Evolutionary conservation across 139 green algal genomes (phyloP), one percentile per base, ranked within the genome.

Genomic region (Spirogloea muscicola): DNA sequence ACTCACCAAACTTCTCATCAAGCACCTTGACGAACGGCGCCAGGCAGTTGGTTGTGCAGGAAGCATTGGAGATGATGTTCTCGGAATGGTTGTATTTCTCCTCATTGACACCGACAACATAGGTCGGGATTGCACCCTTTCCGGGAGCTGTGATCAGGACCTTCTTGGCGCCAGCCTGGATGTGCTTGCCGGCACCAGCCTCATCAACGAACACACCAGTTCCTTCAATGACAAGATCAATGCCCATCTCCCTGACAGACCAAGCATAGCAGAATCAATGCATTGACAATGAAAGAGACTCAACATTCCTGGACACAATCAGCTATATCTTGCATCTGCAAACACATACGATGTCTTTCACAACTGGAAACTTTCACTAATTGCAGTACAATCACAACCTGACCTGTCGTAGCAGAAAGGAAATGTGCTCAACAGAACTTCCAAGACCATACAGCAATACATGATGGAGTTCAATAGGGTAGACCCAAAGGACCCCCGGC

Each of bases 11-110:
- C 72, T 86, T 85, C 38, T 86, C 79, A 42, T 87, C 79, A 3
- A 88, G 55, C 29, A 88, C 83, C 79, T 88, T 88, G 58, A 83
- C 84, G 74, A 88, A 88, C 48, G 84, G 84, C 42, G 84, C 84
- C 31, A 88, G 79, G 84, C 84, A 88, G 84, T 88, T 88, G 84
- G 84, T 88, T 18, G 84, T 88, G 84, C 84, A 88, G 16, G 84
- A 88, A 40, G 84, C 84, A 75, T 88, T 88, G 61, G 74, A 85
- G 48, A 88, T 81, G 44, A 88, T 84, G 63, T 57, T 58, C 39
- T 81, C 83, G 41, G 25, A 36, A 41, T 40, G 10, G 29, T 81
- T 75, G 73, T 83, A 86, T 25, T 88, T 21, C 33, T 79, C 78
- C 18, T 70, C 84, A 71, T 88, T 88, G 58, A 88, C 84, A 49